Conservation (phyloP, 2,329 filamentous ascomycete species). For the Exophiala phaeomuriformis region DNA sequence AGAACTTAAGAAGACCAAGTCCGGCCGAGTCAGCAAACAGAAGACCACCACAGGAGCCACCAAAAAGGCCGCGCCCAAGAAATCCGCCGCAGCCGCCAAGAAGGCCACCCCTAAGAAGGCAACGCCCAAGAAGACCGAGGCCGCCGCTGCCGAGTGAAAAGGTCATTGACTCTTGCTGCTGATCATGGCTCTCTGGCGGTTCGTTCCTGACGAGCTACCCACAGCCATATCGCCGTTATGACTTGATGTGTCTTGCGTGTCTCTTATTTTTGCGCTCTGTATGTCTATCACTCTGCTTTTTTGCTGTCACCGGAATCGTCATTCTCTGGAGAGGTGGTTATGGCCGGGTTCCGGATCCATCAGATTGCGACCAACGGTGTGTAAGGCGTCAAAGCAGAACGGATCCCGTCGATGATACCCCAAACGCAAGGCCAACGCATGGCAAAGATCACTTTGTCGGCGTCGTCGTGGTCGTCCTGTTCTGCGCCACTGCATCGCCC, state of each 20-base stretch:
- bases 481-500: too few species aligned
- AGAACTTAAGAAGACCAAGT: constrained; percentile 73
- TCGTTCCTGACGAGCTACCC: not conserved
- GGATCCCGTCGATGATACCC: too few species aligned
- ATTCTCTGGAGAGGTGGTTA: too few species aligned
- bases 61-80: constrained; percentile 43
- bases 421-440: too few species aligned
- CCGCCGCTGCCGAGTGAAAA: constrained; percentile 6
- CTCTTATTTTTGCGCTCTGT: constrained; percentile 6
- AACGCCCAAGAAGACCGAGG: constrained; percentile 37
- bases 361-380: too few species aligned
- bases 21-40: constrained; percentile 72
- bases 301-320: too few species aligned
- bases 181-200: constrained; percentile 9
- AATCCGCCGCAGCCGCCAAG: constrained; percentile 35
- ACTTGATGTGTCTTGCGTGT: constrained; percentile 22
- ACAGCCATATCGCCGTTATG: constrained; percentile 17
- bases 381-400: too few species aligned
- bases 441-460: too few species aligned
- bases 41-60: constrained; percentile 36
- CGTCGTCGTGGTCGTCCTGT: too few species aligned
- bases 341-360: too few species aligned
- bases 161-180: too few species aligned
- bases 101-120: constrained; percentile 37
- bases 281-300: too few species aligned